These are phyloP conservation scores for Penicillium vulpinum DNA, from an alignment of 2,329 filamentous ascomycete genomes.

Conservation along the genomic window DNA sequence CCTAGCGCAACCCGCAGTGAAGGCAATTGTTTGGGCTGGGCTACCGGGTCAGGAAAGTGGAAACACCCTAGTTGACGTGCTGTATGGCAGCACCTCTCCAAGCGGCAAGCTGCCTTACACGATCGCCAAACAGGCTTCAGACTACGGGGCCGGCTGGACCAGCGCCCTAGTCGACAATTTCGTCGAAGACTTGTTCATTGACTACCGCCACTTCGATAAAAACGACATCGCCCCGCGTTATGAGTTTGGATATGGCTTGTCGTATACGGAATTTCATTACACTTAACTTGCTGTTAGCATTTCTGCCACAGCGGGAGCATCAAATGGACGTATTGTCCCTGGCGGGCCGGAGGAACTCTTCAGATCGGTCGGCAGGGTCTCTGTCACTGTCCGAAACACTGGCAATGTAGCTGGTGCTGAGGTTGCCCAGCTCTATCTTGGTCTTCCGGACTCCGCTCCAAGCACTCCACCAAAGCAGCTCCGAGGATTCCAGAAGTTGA, in stretches of 20 bases:
- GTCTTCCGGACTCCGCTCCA: constrained; percentile 37
- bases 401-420: constrained; percentile 50
- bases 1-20: constrained; percentile 64
- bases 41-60: constrained; percentile 59
- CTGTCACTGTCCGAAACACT: constrained; percentile 52
- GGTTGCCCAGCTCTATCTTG: constrained; percentile 60
- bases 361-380: constrained; percentile 50
- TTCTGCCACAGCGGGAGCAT: constrained; percentile 41
- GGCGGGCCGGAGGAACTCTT: constrained; percentile 59
- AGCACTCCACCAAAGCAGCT: constrained; percentile 40
- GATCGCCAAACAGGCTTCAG: constrained; percentile 54
- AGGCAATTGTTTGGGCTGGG: constrained; percentile 64
- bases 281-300: constrained; percentile 50
- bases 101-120: constrained; percentile 64
- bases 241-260: constrained; percentile 58
- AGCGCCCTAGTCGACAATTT: constrained; percentile 41
- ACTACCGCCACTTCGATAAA: constrained; percentile 58
- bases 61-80: constrained; percentile 48
- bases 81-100: constrained; percentile 47
- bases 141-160: constrained; percentile 44
- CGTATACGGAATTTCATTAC: constrained; percentile 57
- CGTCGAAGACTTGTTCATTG: constrained; percentile 53
- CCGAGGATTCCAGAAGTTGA: constrained; percentile 55
- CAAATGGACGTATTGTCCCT: constrained; percentile 5
- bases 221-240: constrained; percentile 52